Evolutionary conservation across 805 yeast species (phyloP), one percentile per base, ranked within the genome.

Genomic region (Trichomonascus vanleenenianus): DNA sequence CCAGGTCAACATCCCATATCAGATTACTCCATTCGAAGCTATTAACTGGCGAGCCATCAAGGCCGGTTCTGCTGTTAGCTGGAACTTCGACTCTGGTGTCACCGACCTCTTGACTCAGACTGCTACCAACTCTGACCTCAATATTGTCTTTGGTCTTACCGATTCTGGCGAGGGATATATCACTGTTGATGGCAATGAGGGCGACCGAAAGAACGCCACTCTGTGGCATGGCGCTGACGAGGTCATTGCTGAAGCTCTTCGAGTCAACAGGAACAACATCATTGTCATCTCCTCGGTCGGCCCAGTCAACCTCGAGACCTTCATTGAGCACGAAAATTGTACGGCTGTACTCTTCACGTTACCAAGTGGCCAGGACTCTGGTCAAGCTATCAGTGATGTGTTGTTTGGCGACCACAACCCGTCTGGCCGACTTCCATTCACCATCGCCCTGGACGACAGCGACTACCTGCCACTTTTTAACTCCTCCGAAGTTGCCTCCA

Each of bases 221-320:
- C 61, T 74, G 42, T 76, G 81, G 84, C 74, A 74, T 50, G 73
- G 73, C 53, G 81, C 78, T 2, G 83, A 79, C 52, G 71, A 68
- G 31, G 61, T 78, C 44, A 76, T 80, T 42, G 58, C 66, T 18
- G 65, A 60, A 18, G 70, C 79, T 42, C 74, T 81, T 2, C 65
- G 63, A 31, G 67, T 68, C 47, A 76, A 79, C 52, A 64, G 64
- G 14, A 78, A 75, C 52, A 78, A 81, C 2, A 67, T 79, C 18
- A 81, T 80, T 16, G 76, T 78, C 2, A 70, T 79, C n/a, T 74
- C 74, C 42, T 60, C 81, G 1, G 79, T 78, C 3, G 85, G 84
- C 1, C 81, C 79, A 2, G 77, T 79, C 14, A 70, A 74, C 49
- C 62, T 79, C 64, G 84, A 79, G 50, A 63, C 64, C 42, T 72